Evolutionary conservation across 75 land plant species (phyloP).

Genomic region (Pinus taeda): DNA sequence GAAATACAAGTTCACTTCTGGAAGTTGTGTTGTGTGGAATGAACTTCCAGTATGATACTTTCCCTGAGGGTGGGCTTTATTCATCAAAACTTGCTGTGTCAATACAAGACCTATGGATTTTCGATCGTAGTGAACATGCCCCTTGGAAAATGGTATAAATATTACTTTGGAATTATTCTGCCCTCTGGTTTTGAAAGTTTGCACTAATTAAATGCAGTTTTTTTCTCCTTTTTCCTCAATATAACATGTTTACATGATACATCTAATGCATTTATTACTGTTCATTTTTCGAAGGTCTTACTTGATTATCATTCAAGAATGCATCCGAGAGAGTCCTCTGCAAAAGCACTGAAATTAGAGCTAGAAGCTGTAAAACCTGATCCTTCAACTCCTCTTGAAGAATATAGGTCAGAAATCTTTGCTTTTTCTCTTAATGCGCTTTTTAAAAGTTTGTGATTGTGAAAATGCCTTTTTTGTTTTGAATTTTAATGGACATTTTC

Average conservation of each 20-base stretch:
- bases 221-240: not conserved
- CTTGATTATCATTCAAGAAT: constrained; percentile 68
- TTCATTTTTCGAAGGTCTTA: constrained; percentile 54
- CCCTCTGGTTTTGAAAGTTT: not conserved
- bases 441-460: not conserved
- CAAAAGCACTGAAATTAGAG: constrained; percentile 80
- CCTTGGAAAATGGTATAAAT: constrained; percentile 89
- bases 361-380: constrained; percentile 91
- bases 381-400: constrained; percentile 82
- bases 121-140: constrained; percentile 76
- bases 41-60: constrained; percentile 60
- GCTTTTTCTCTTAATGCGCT: not conserved
- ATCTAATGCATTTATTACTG: not conserved
- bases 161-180: not conserved
- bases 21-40: constrained; percentile 63
- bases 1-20: constrained; percentile 45
- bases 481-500: not conserved
- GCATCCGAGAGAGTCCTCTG: constrained; percentile 71
- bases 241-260: not conserved
- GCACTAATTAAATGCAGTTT: not conserved
- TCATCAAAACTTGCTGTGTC: constrained; percentile 69
- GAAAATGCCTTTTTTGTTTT: not conserved
- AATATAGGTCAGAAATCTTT: constrained; percentile 62
- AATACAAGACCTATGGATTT: constrained; percentile 61
- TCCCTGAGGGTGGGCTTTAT: constrained; percentile 56